Percentiles rank a stretch among this genome's conserved stretches.
Evolutionary conservation across 2,329 filamentous ascomycete genomes (phyloP).

Genomic region (Stagonosporopsis rhizophila): DNA sequence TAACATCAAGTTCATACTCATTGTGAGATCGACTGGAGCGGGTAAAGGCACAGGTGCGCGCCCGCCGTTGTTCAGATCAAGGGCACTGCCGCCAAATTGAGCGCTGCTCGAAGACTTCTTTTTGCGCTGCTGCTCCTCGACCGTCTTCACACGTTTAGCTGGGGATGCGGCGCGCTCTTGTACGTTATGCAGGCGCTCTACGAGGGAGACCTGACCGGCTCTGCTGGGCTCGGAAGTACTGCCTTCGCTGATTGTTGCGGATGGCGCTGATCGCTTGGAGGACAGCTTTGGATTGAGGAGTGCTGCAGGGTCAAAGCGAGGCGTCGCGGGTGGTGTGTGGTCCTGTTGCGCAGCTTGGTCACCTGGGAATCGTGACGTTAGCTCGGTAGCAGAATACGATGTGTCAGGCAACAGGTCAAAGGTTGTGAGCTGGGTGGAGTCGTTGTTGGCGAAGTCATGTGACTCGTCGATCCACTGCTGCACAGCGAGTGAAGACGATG

Average conservation of each 20-base stretch:
- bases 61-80: conserved; percentile 51
- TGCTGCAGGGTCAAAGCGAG: conserved; percentile 34
- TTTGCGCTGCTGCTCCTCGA: conserved; percentile 31
- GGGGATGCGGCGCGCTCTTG: conserved; percentile 69
- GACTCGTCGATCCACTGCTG: conserved; percentile 11
- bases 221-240: conserved; percentile 31
- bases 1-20: conserved; percentile 33
- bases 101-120: conserved; percentile 28
- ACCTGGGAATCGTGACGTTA: conserved; percentile 30
- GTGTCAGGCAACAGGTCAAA: neutral
- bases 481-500: conserved; percentile 2
- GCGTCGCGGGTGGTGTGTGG: conserved; percentile 13
- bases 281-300: conserved; percentile 46
- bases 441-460: neutral
- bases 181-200: conserved; percentile 79
- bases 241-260: conserved; percentile 29
- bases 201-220: conserved; percentile 64
- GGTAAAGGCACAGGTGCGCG: conserved; percentile 10
- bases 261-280: conserved; percentile 40
- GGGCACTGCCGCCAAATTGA: conserved; percentile 39
- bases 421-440: neutral
- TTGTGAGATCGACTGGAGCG: conserved; percentile 40
- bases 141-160: conserved; percentile 42
- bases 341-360: conserved; percentile 23
- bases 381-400: conserved; percentile 10